Conservation (phyloP, 805 yeast species). For the Ogataea trehalophila region DNA sequence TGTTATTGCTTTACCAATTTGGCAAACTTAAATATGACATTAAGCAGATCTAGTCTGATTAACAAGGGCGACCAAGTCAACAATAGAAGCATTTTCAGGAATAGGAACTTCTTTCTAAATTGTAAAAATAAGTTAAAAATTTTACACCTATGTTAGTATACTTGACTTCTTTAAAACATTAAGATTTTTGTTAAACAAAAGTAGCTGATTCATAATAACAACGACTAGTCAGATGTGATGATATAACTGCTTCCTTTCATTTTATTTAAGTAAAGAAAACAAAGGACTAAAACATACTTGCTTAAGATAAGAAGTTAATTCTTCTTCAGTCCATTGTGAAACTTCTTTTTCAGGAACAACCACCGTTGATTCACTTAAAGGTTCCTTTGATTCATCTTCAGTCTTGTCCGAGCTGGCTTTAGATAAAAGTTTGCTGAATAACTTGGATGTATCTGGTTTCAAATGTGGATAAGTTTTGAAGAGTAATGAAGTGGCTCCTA, state of each 20-base stretch:
- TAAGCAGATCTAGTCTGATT: slow-evolving; percentile 33
- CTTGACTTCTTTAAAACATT: background rate
- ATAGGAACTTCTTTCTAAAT: slow-evolving; percentile 41
- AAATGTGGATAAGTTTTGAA: slow-evolving; percentile 50
- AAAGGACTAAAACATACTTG: slow-evolving; percentile 29
- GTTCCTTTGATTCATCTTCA: slow-evolving; percentile 2
- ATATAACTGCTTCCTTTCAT: background rate
- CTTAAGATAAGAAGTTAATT: slow-evolving; percentile 33
- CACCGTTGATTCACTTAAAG: slow-evolving; percentile 23
- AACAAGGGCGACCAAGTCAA: slow-evolving; percentile 44
- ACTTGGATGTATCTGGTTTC: slow-evolving; percentile 11
- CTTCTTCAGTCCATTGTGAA: slow-evolving; percentile 32
- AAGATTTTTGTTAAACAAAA: no score
- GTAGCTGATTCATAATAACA: no score
- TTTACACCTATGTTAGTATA: slow-evolving; percentile 8
- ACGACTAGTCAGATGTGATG: background rate
- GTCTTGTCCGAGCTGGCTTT: slow-evolving; percentile 1
- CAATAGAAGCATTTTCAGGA: slow-evolving; percentile 42
- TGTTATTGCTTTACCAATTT: background rate
- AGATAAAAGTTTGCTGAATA: slow-evolving; percentile 4
- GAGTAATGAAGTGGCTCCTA: slow-evolving; percentile 39
- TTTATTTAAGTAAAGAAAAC: background rate
- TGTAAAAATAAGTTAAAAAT: background rate
- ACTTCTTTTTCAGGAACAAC: slow-evolving; percentile 22
- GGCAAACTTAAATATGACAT: slow-evolving; percentile 1